Conservation (phyloP, 768 basidiomycete species). For the Mycena vitilis region DNA sequence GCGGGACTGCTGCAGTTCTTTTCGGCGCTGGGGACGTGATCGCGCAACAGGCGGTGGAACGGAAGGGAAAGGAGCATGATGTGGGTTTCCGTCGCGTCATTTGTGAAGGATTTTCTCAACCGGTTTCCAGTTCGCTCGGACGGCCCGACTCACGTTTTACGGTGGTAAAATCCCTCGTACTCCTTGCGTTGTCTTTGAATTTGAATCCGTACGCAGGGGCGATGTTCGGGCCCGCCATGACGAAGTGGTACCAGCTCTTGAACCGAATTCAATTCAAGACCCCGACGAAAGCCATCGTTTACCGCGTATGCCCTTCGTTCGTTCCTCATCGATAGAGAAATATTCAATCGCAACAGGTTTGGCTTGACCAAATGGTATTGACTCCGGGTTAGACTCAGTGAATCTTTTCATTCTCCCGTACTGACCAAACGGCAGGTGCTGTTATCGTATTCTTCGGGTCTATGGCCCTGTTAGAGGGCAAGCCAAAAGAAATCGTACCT, state of each 20-base stretch:
- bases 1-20: slow-evolving; percentile 70
- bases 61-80: slow-evolving; percentile 78
- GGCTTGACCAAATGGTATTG: slow-evolving; percentile 82
- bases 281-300: slow-evolving; percentile 68
- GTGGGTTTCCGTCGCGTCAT: slow-evolving; percentile 53
- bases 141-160: slow-evolving; percentile 75
- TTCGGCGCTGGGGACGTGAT: slow-evolving; percentile 84
- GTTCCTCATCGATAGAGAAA: neutral
- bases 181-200: neutral
- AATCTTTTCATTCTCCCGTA: neutral
- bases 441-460: slow-evolving; percentile 71
- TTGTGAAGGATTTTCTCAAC: slow-evolving; percentile 11
- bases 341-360: slow-evolving; percentile 60
- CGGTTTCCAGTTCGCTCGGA: slow-evolving; percentile 61
- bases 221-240: slow-evolving; percentile 85
- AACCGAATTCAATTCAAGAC: slow-evolving; percentile 76
- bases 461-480: slow-evolving; percentile 86
- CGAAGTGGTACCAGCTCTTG: slow-evolving; percentile 84
- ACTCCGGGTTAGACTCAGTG: slow-evolving; percentile 66
- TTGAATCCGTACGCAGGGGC: slow-evolving; percentile 52
- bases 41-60: slow-evolving; percentile 88
- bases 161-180: slow-evolving; percentile 60
- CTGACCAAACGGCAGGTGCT: slow-evolving; percentile 46
- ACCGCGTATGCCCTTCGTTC: slow-evolving; percentile 60
- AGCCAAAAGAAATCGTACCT: slow-evolving; percentile 59